Percentiles rank a stretch among this genome's conserved stretches.
phyloP scores from a whole-genome alignment of 140 eudicot genomes.

The Ambrosia hybrid region DNA sequence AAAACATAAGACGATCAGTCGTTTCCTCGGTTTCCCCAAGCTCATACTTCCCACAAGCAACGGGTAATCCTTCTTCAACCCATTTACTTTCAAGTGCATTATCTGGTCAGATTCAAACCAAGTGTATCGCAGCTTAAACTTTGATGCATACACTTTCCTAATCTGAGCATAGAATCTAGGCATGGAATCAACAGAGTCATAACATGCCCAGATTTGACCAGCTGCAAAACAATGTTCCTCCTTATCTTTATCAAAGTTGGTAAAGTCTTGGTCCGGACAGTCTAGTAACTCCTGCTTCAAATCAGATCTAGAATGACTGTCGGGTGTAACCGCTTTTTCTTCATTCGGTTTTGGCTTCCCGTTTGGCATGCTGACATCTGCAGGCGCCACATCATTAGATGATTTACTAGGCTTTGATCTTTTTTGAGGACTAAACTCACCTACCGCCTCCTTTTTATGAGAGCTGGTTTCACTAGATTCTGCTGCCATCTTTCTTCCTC shows the following conservation, averaged over 20 bases:
- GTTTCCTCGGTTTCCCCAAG: conserved; percentile 44
- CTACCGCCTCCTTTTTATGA: neutral
- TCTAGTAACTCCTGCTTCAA: conserved; percentile 33
- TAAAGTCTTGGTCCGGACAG: conserved; percentile 61
- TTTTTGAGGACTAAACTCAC: conserved; percentile 40
- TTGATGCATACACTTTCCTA: conserved; percentile 36
- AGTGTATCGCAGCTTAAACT: conserved; percentile 52
- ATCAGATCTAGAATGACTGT: conserved; percentile 19
- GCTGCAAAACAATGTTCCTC: conserved; percentile 55
- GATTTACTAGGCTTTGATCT: conserved; percentile 29
- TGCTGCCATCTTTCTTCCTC: neutral
- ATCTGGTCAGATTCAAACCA: conserved; percentile 68
- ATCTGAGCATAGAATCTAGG: conserved; percentile 79
- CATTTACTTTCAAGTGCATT: conserved; percentile 41
- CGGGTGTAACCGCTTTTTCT: conserved; percentile 6
- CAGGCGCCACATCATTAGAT: conserved; percentile 16
- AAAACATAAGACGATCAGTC: conserved; percentile 45
- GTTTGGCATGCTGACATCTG: conserved; percentile 23
- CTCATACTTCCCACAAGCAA: conserved; percentile 61
- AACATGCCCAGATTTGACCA: conserved; percentile 81
- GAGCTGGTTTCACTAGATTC: neutral
- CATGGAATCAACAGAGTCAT: conserved; percentile 66
- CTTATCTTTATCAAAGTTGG: conserved; percentile 59
- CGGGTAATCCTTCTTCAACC: conserved; percentile 58
- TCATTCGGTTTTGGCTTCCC: conserved; percentile 16